Base-by-base conservation (phyloP, 176 grass and related monocot species). In the Aegilops tauschii region DNA sequence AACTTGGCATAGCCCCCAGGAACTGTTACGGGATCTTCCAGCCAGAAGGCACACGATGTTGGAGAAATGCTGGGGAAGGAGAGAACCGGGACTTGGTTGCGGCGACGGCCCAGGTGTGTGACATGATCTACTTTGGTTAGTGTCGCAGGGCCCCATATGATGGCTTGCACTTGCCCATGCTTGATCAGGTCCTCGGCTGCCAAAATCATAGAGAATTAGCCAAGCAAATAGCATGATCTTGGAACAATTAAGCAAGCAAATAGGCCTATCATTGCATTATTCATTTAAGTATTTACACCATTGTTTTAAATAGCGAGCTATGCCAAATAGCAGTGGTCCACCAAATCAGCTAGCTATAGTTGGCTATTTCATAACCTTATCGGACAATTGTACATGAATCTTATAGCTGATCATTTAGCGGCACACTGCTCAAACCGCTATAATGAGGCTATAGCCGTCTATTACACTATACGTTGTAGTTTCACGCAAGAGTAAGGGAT, bases 121-220 rank as follows among this genome's bases (percentile, higher is more conserved):
- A 86, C 32, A 1, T 79, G 79, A 12, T 73, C 76, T 16, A 54
- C 20, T 68, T 82, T 86, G 71, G 20, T 29, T 4, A 83, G 84
- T n/a, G 80, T 87, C 14, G 6, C 2, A 3, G 88, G 83, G 3
- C 6, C 72, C 12, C 92, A 88, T 20, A 97, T 82, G 76, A 93
- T 83, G 23, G 78, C 86, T 8, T 80, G 83, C 34, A 80, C 88
- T 28, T 80, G 64, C 13, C 14, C 28, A 44, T 88, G 83, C 59
- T 83, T 88, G 52, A 93, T 18, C 13, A 91, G 66, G 25, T 88
- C 89, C 25, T 88, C 27, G 8, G 73, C 92, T 93, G 78, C 42
- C 42, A 45, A 45, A 45, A 45, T 45, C 11, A 45, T 4, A 12
- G 3, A 12, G 1, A 72, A 35, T 52, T 64, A 45, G n/a, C 70